A percentile compares a stretch with the other conserved stretches of the same genome.
Evolutionary conservation across 331 rosid genomes (phyloP).

Genomic region (Prunus yedoensis): DNA sequence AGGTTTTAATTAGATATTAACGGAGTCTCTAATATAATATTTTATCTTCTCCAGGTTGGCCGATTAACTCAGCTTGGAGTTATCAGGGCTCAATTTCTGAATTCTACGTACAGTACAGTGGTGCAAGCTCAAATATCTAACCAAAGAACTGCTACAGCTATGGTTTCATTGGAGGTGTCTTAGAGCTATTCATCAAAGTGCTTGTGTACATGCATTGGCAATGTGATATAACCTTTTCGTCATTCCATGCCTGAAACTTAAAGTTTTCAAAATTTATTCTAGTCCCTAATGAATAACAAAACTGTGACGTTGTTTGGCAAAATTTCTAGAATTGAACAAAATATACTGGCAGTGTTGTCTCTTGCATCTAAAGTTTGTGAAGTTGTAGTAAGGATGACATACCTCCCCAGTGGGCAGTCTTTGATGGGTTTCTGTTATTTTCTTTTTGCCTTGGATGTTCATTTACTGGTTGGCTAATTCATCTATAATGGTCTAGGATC

Average conservation of each 20-base stretch:
- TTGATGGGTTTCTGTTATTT: not conserved
- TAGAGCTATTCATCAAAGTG: not conserved
- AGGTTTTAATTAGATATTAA: not conserved
- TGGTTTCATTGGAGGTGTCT: conserved; percentile 22
- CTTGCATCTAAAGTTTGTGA: not conserved
- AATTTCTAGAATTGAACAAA: not conserved
- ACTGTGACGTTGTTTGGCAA: not conserved
- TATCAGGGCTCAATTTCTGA: conserved; percentile 16
- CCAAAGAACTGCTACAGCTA: conserved; percentile 13
- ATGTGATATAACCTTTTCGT: not conserved
- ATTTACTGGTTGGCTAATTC: not conserved
- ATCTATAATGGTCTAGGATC: conserved; percentile 25
- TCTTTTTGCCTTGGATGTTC: not conserved
- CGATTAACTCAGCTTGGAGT: conserved; percentile 29
- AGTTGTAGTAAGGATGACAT: not conserved
- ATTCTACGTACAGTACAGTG: conserved; percentile 13
- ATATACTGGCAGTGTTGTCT: not conserved
- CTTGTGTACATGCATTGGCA: not conserved
- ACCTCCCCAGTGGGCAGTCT: not conserved
- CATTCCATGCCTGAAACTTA: not conserved
- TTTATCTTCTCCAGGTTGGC: conserved; percentile 21
- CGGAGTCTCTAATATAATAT: not conserved
- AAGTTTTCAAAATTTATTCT: not conserved
- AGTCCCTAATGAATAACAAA: not conserved
- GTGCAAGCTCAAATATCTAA: conserved; percentile 23